phyloP scores from a whole-genome alignment of 352 stramenopile genomes.

The Pythium aristosporum region DNA sequence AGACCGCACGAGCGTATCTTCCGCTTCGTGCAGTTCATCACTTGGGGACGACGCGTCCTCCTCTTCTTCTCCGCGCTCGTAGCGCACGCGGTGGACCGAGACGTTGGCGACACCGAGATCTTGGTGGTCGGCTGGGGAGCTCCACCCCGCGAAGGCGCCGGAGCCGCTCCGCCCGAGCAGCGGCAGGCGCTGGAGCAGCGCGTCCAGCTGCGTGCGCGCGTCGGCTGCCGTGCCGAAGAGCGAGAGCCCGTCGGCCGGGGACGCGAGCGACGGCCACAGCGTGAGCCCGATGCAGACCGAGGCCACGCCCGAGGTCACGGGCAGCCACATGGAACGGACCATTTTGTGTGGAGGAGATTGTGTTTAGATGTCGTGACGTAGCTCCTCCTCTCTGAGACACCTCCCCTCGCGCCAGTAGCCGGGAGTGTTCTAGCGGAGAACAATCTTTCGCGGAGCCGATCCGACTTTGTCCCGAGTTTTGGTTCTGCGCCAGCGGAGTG shows the following conservation, averaged over 20 bases:
- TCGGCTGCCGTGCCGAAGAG: constrained; percentile 4
- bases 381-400: background rate
- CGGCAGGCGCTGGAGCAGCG: constrained; percentile 15
- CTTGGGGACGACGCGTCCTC: constrained; percentile 3
- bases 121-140: constrained; percentile 5
- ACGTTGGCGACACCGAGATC: constrained; percentile 58
- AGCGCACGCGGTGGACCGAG: constrained; percentile 60
- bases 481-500: constrained; percentile 13
- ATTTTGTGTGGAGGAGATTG: background rate
- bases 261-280: constrained; percentile 20
- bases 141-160: constrained; percentile 14
- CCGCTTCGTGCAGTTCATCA: constrained; percentile 3
- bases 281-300: constrained; percentile 15
- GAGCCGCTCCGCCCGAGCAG: constrained; percentile 13
- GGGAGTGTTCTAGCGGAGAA: constrained; percentile 4
- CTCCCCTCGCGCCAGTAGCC: background rate
- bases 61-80: constrained; percentile 29
- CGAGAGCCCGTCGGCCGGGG: constrained; percentile 18
- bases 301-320: constrained; percentile 26
- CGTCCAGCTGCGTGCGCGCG: constrained; percentile 9
- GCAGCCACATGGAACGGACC: constrained; percentile 29
- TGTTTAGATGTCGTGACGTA: constrained; percentile 6
- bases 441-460: background rate
- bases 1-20: constrained; percentile 21
- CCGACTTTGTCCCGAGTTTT: background rate